Conservation (phyloP, 179 eudicot species). For the Carnegiea gigantea region DNA sequence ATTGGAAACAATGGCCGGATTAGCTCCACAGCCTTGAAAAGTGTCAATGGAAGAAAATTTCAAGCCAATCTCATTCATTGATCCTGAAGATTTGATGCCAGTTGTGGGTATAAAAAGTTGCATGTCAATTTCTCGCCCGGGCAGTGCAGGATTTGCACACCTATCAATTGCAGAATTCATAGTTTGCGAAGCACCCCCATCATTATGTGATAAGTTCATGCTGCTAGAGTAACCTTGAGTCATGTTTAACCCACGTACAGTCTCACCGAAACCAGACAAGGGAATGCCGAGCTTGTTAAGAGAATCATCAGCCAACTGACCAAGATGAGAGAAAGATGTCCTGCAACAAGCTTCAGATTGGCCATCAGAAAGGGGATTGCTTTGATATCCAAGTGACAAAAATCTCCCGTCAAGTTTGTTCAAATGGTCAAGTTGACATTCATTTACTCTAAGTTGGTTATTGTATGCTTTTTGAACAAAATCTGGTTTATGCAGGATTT, state of each 20-base stretch:
- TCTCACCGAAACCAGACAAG: slow-evolving; percentile 16
- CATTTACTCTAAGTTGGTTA: slow-evolving; percentile 13
- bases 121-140: slow-evolving; percentile 10
- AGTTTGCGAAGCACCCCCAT: neutral
- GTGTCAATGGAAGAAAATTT: slow-evolving; percentile 3
- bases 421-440: slow-evolving; percentile 7
- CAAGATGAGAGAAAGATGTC: neutral
- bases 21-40: slow-evolving; percentile 2
- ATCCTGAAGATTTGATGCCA: slow-evolving; percentile 9
- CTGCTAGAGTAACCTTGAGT: slow-evolving; percentile 2
- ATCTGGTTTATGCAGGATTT: neutral
- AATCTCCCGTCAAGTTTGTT: slow-evolving; percentile 27
- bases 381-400: slow-evolving; percentile 28
- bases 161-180: slow-evolving; percentile 8
- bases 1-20: neutral
- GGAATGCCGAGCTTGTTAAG: slow-evolving; percentile 10
- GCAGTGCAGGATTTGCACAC: slow-evolving; percentile 4
- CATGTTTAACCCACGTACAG: neutral
- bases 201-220: neutral
- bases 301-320: slow-evolving; percentile 10
- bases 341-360: slow-evolving; percentile 8
- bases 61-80: neutral
- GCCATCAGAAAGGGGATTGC: neutral
- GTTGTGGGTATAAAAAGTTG: slow-evolving; percentile 16
- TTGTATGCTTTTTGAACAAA: slow-evolving; percentile 13